Evolutionary conservation across 2,329 filamentous ascomycete species (phyloP).

Genomic region (Verticillium klebahnii): DNA sequence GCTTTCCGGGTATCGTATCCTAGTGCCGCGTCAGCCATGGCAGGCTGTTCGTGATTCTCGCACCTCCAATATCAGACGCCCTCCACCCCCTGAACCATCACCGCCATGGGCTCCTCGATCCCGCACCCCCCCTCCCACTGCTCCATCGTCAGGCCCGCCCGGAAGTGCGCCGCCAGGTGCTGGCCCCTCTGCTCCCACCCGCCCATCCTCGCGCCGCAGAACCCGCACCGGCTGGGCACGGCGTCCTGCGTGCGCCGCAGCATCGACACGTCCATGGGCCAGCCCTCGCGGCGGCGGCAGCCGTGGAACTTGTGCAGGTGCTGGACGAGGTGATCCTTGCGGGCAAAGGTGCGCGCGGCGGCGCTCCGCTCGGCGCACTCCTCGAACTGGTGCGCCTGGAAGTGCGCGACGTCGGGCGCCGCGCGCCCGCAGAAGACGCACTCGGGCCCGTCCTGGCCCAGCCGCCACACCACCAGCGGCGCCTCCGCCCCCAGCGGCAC

Average conservation of each 20-base stretch:
- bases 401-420: constrained; percentile 28
- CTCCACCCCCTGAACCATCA: background rate
- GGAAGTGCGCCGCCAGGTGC: constrained; percentile 23
- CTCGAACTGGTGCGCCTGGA: constrained; percentile 35
- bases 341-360: constrained; percentile 34
- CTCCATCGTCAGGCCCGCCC: constrained; percentile 22
- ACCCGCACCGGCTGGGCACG: constrained; percentile 22
- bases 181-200: constrained; percentile 23
- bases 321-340: constrained; percentile 38
- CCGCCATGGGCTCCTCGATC: background rate
- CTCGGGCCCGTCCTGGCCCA: constrained; percentile 35
- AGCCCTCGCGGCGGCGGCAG: constrained; percentile 41
- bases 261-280: constrained; percentile 36
- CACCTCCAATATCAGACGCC: background rate
- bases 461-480: constrained; percentile 42
- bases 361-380: constrained; percentile 43
- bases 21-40: background rate
- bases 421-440: constrained; percentile 33
- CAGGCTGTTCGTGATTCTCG: too few species aligned
- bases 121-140: constrained; percentile 6
- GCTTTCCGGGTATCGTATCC: too few species aligned
- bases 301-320: constrained; percentile 35
- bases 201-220: constrained; percentile 18
- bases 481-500: constrained; percentile 26
- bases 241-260: constrained; percentile 23